These are phyloP conservation scores for Ceratonia siliqua DNA, from an alignment of 306 rosid genomes.

Conservation along the genomic window DNA sequence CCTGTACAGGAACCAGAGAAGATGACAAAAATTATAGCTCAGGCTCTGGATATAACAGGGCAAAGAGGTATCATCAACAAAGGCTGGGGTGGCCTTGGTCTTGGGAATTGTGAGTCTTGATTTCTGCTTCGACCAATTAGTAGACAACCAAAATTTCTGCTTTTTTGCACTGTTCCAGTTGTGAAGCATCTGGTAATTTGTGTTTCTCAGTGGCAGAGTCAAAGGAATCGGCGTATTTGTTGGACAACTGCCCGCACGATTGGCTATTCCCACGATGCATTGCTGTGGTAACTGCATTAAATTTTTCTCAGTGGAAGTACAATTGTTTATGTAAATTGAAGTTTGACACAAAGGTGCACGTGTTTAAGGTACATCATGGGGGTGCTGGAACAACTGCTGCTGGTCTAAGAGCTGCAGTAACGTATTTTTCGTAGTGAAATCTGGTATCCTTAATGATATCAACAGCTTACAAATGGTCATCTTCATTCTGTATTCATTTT, in stretches of 20 bases:
- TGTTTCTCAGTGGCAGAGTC: constrained; percentile 63
- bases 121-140: constrained; percentile 33
- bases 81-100: constrained; percentile 99
- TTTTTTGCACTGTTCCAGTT: constrained; percentile 13
- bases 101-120: constrained; percentile 73
- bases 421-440: constrained; percentile 5
- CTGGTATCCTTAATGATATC: neutral
- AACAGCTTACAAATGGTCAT: constrained; percentile 20
- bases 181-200: constrained; percentile 43
- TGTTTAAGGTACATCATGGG: constrained; percentile 87
- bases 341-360: constrained; percentile 31
- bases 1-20: constrained; percentile 76
- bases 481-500: constrained; percentile 13
- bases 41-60: constrained; percentile 75
- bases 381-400: constrained; percentile 99
- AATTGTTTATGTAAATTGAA: constrained; percentile 11
- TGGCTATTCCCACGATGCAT: constrained; percentile 87
- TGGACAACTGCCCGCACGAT: constrained; percentile 97
- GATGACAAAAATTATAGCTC: constrained; percentile 73
- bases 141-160: neutral
- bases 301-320: constrained; percentile 12
- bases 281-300: constrained; percentile 74
- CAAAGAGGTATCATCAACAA: constrained; percentile 91
- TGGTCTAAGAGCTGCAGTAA: constrained; percentile 93
- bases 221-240: constrained; percentile 59